Conservation (phyloP, 176 grass and related monocot genomes). For the Triticum dicoccoides region DNA sequence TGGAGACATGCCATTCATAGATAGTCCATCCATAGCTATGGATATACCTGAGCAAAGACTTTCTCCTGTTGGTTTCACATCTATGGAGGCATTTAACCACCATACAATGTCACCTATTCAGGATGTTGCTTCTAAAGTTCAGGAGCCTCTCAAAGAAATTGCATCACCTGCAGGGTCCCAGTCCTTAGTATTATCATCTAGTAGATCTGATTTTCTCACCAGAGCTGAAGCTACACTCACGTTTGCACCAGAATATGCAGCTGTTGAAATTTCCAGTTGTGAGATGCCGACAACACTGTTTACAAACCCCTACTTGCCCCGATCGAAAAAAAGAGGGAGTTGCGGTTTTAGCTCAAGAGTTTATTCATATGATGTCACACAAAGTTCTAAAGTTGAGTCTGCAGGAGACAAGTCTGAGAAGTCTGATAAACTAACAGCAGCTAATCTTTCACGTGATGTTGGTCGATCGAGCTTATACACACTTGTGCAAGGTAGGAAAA, state of each 20-base stretch:
- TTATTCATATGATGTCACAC: slow-evolving; percentile 72
- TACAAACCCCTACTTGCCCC: slow-evolving; percentile 72
- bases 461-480: slow-evolving; percentile 72
- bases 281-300: slow-evolving; percentile 48
- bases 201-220: slow-evolving; percentile 73
- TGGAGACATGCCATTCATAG: slow-evolving; percentile 55
- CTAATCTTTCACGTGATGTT: slow-evolving; percentile 40
- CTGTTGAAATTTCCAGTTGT: slow-evolving; percentile 53
- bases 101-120: slow-evolving; percentile 53
- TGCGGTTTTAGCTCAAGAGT: slow-evolving; percentile 70
- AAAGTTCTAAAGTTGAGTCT: slow-evolving; percentile 43
- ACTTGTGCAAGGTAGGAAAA: slow-evolving; percentile 63
- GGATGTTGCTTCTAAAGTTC: slow-evolving; percentile 53
- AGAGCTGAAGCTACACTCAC: slow-evolving; percentile 90
- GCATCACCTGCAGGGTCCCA: slow-evolving; percentile 35
- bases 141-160: slow-evolving; percentile 62
- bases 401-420: slow-evolving; percentile 67
- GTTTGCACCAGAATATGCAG: slow-evolving; percentile 97
- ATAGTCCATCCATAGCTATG: slow-evolving; percentile 70
- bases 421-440: slow-evolving; percentile 34
- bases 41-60: slow-evolving; percentile 72
- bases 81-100: slow-evolving; percentile 76
- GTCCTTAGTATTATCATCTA: slow-evolving; percentile 43
- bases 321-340: slow-evolving; percentile 71
- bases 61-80: slow-evolving; percentile 63